Base-by-base conservation (phyloP, 1,284 basidiomycete species). In the Gomphus sp. region DNA sequence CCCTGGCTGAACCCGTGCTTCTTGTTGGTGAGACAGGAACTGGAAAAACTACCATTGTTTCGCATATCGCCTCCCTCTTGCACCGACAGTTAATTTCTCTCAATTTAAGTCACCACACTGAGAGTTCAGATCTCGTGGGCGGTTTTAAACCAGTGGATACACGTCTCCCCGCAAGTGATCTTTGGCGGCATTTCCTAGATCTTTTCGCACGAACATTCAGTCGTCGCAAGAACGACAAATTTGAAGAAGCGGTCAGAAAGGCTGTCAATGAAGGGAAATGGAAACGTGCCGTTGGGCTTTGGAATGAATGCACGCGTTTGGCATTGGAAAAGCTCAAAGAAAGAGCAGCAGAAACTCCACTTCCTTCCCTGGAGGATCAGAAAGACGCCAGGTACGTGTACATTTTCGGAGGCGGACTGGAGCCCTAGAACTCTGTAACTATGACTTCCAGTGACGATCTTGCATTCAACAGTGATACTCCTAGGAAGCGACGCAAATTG, bases 21-120 rank as follows among this genome's bases (percentile, higher is more conserved):
- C 80, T 99, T 22, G 95, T 96, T 0, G 97, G 97, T 58, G 97
- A 99, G 76, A 99, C 97, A 0, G 97, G 97, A 47, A 99, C 97
- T 0, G 97, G 97, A 41, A 99, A 99, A 74, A 99, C 97, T 2
- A 97, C 94, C 49, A 81, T 87, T 2, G 84, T 99, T 18, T 92
- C 94, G 25, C 86, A 97, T 65, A 80, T 99, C 25, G 91, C 97
- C 18, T 79, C 84, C 4, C 73, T 91, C n/a, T 79, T 97, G 34
- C 81, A 81, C 16, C 83, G 85, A 41, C 85, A 87, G 0, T 79
- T 99, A 47, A 81, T 93, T 47, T 93, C 93, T 0, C 81, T 99
- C 63, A 99, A 99, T 69, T 72, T 99, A 67, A 97, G 93, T 1
- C 95, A 97, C 67, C 97, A 99, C 73, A 98, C 95, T 0, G 97